Evolutionary conservation across 768 basidiomycete genomes (phyloP), one percentile per base, ranked within the genome.

Genomic region (Hericium coralloides): DNA sequence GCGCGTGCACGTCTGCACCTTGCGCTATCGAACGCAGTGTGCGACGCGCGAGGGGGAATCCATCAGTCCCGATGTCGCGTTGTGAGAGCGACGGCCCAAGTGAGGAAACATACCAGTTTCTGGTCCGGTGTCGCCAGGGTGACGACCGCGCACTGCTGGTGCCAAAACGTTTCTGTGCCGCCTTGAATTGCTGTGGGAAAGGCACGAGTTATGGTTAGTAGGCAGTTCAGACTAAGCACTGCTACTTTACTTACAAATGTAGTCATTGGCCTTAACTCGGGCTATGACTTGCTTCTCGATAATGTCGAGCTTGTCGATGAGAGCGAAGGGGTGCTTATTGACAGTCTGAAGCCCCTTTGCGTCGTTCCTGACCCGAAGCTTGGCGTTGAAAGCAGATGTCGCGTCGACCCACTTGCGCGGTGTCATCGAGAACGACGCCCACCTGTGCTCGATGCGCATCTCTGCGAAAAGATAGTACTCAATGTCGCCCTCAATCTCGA

Each of bases 351-450:
- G 38, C n/a, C n/a, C n/a, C 5, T 47, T 48, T 2, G 6, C 8
- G 9, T n/a, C n/a, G n/a, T n/a, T n/a, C n/a, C n/a, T n/a, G n/a
- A 9, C 23, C 2, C 26, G 20, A 15, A 62, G 23, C 23, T 25
- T 31, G 12, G 14, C 26, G 53, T 63, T 63, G 57, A 58, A 63
- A 4, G n/a, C 15, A 2, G 47, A 14, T 2, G 59, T 56, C 2
- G 53, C 59, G 3, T 6, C 17, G 39, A 58, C 60, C n/a, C n/a
- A n/a, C n/a, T n/a, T n/a, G n/a, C n/a, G n/a, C n/a, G n/a, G n/a
- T n/a, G n/a, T n/a, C n/a, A 64, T 62, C 22, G 18, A 38, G 52
- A 55, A 62, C 6, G 63, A 64, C 12, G 57, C 57, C 63, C 63
- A 64, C 38, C 57, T 1, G 8, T 51, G 41, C 47, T 57, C 52